Evolutionary conservation across 2,329 filamentous ascomycete genomes (phyloP), one percentile per base, ranked within the genome.

Genomic region (Trichoderma guizhouense): DNA sequence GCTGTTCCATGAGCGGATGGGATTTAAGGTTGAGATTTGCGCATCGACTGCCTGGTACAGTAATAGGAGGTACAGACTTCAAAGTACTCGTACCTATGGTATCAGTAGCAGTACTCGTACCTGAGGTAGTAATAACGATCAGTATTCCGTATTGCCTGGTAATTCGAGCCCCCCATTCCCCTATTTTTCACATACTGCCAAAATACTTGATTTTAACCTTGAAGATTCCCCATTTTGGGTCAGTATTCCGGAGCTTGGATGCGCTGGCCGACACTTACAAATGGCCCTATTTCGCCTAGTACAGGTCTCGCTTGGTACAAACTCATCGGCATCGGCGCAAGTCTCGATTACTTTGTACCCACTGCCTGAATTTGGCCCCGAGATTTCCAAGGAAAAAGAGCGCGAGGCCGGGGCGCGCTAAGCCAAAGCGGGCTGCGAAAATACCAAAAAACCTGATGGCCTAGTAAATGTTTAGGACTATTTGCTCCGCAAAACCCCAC

Each of bases 401-500:
- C 5, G n/a, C 43, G 9, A 51, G 43, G 11, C n/a, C 43, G 43
- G n/a, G 43, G n/a, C n/a, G 7, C 26, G n/a, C 55, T 30, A 61
- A 47, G 26, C 66, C n/a, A 18, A 14, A 8, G 26, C 14, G 6
- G 39, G 66, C 34, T 47, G 36, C 7, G 58, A 21, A 21, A 43
- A 68, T 34, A 26, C 18, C 24, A n/a, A 21, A 58, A 58, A 21
- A 57, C 9, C 39, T 51, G 7, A 8, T 12, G 7, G 43, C 61
- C 24, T 28, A 32, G 18, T 51, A 8, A 26, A 14, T 66, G 8
- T 51, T 53, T 47, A 61, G 66, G 66, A 69, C 24, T 14, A 8
- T 69, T 69, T 69, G 66, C 66, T 69, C 66, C 66, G 66, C 26
- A 26, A 14, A 1, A 26, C 26, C 66, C 66, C 66, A 51, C 66